Conservation (phyloP, 345 rosid species). For the Populus ilicifolia region DNA sequence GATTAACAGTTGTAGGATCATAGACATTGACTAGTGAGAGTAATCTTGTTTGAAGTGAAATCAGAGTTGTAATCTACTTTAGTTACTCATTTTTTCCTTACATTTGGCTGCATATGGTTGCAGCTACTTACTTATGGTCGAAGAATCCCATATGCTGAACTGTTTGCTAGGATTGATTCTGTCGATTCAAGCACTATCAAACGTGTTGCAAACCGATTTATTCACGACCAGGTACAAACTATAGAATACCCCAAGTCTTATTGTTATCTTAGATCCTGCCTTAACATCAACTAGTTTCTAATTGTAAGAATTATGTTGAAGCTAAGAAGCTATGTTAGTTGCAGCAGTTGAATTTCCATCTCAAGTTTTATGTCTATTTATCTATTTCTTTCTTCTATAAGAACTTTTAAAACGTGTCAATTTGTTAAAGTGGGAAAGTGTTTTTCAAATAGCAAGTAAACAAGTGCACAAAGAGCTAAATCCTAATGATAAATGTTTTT, state of each 20-base stretch:
- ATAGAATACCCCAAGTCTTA: background rate
- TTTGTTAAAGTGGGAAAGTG: background rate
- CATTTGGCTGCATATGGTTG: slow-evolving; percentile 14
- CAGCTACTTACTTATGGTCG: slow-evolving; percentile 96
- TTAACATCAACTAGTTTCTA: background rate
- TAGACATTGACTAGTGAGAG: background rate
- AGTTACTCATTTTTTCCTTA: background rate
- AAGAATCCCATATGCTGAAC: slow-evolving; percentile 82
- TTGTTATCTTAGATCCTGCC: background rate
- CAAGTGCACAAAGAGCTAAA: background rate
- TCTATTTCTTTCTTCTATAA: background rate
- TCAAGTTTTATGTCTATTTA: background rate
- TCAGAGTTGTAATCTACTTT: background rate
- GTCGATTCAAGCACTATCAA: slow-evolving; percentile 80
- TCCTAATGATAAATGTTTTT: background rate
- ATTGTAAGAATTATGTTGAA: background rate
- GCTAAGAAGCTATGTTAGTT: background rate
- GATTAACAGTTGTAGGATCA: background rate
- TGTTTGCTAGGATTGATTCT: slow-evolving; percentile 90
- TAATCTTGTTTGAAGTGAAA: background rate
- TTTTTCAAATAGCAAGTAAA: background rate
- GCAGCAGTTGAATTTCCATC: background rate
- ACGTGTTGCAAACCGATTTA: slow-evolving; percentile 86
- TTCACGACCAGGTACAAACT: slow-evolving; percentile 70
- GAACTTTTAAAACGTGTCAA: background rate